phyloP scores from a whole-genome alignment of 1,284 basidiomycete genomes.

The Rhodotorula sp. region DNA sequence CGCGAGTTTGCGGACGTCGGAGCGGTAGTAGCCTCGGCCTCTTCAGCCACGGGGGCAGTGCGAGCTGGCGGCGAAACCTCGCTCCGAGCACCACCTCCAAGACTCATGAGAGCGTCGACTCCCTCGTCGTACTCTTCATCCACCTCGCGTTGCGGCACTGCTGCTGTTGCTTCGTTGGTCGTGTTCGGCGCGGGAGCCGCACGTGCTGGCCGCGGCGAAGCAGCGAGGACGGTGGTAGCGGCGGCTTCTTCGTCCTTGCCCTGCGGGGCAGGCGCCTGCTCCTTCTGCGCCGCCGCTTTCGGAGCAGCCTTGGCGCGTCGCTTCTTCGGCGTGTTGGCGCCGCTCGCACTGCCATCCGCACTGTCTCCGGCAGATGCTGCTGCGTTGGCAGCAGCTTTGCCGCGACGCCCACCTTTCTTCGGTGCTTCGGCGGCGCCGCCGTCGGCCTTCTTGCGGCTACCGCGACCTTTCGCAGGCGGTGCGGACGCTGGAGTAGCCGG shows the following conservation, averaged over 20 bases:
- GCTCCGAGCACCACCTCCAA: conserved; percentile 42
- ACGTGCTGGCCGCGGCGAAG: not conserved
- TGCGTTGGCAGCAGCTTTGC: conserved; percentile 1
- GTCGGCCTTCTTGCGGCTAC: conserved; percentile 22
- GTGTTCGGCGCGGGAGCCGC: conserved; percentile 11
- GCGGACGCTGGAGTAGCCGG: not conserved
- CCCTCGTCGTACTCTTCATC: conserved; percentile 62
- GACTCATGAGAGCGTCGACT: conserved; percentile 63
- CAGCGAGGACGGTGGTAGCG: conserved; percentile 3
- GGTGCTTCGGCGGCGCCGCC: conserved; percentile 11
- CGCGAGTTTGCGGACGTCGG: conserved; percentile 13
- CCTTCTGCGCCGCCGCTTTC: conserved; percentile 11
- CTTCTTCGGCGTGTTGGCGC: conserved; percentile 21
- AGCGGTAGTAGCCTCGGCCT: not conserved
- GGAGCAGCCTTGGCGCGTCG: conserved; percentile 10
- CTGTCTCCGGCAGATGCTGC: not conserved
- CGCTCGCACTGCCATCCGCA: not conserved
- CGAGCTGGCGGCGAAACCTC: not conserved
- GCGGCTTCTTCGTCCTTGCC: conserved; percentile 30
- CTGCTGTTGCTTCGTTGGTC: not conserved
- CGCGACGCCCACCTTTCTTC: conserved; percentile 16
- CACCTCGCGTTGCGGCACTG: conserved; percentile 59
- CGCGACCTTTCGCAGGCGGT: conserved; percentile 11
- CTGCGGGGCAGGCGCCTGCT: conserved; percentile 6
- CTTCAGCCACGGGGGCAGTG: not conserved